Evolutionary conservation across 495 filamentous ascomycete species (phyloP).

Genomic region (Penicillium subrubescens): DNA sequence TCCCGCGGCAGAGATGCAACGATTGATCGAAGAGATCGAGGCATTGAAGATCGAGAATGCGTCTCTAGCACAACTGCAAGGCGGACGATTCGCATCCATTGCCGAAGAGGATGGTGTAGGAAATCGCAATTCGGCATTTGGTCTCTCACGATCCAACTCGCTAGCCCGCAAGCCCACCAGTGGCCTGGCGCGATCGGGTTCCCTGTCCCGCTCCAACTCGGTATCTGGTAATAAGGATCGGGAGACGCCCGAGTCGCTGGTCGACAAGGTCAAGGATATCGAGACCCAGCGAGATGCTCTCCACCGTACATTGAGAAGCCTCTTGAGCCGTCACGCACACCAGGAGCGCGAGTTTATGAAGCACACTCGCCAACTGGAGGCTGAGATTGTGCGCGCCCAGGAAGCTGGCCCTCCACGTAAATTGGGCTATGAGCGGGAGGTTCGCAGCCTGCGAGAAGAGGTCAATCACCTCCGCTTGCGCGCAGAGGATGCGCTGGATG

Average conservation of each 20-base stretch:
- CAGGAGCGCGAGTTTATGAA: constrained; percentile 81
- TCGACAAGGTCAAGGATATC: constrained; percentile 86
- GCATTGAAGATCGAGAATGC: constrained; percentile 58
- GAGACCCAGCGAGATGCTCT: constrained; percentile 93
- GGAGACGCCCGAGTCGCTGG: constrained; percentile 69
- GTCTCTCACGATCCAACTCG: constrained; percentile 64
- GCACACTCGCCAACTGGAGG: constrained; percentile 70
- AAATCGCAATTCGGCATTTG: constrained; percentile 38
- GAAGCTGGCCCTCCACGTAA: constrained; percentile 65
- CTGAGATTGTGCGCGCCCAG: constrained; percentile 75
- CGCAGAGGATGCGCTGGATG: constrained; percentile 93
- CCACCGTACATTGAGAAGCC: constrained; percentile 77
- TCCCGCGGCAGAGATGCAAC: constrained; percentile 63
- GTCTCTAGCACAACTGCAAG: constrained; percentile 51
- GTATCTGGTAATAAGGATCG: constrained; percentile 57
- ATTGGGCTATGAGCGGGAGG: constrained; percentile 80
- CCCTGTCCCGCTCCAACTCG: constrained; percentile 59
- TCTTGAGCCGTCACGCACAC: constrained; percentile 85
- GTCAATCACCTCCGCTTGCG: constrained; percentile 81
- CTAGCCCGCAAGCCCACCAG: constrained; percentile 49
- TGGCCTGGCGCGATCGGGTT: constrained; percentile 48
- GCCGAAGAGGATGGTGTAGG: constrained; percentile 57
- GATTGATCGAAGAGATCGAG: constrained; percentile 68
- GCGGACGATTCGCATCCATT: constrained; percentile 61
- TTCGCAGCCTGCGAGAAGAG: constrained; percentile 75